Percentiles rank a stretch among this genome's conserved stretches.
Evolutionary conservation across 2,329 filamentous ascomycete genomes (phyloP).

Genomic region (Bipolaris oryzae): DNA sequence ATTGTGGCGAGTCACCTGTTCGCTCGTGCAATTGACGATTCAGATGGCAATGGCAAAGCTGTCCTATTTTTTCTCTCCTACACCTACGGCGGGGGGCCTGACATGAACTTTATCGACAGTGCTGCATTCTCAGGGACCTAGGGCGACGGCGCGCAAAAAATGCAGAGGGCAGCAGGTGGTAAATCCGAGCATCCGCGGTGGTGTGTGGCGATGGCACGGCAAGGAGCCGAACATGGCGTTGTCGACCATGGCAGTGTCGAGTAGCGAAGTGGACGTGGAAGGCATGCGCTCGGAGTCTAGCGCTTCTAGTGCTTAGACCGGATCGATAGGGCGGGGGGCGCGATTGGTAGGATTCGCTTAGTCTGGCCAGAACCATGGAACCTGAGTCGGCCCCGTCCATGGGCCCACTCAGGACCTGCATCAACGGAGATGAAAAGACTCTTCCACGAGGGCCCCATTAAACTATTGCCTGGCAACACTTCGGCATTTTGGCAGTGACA

Average conservation of each 20-base stretch:
- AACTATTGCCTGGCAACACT: constrained; percentile 13
- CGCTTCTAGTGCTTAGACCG: constrained; percentile 1
- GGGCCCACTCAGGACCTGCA: constrained; percentile 10
- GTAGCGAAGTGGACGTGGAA: neutral
- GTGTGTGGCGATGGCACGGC: constrained; percentile 5
- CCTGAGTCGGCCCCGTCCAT: constrained; percentile 2
- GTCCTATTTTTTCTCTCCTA: neutral
- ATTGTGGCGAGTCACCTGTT: neutral
- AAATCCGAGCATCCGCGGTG: neutral
- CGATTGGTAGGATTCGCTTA: constrained; percentile 10
- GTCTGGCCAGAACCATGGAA: neutral
- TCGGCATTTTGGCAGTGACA: constrained; percentile 6
- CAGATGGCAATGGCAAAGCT: neutral
- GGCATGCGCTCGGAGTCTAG: neutral
- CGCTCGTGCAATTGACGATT: neutral
- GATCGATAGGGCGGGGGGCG: neutral
- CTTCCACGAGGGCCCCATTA: constrained; percentile 1
- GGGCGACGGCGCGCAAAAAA: too few relatives aligned
- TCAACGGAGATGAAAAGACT: constrained; percentile 18
- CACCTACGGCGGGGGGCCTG: neutral
- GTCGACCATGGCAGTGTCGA: neutral
- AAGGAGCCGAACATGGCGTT: neutral
- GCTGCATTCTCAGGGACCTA: too few relatives aligned
- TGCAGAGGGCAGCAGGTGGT: neutral
- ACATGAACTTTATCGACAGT: neutral